Evolutionary conservation across 257 asterid genomes (phyloP).

Genomic region (Capsicum rhomboideum): DNA sequence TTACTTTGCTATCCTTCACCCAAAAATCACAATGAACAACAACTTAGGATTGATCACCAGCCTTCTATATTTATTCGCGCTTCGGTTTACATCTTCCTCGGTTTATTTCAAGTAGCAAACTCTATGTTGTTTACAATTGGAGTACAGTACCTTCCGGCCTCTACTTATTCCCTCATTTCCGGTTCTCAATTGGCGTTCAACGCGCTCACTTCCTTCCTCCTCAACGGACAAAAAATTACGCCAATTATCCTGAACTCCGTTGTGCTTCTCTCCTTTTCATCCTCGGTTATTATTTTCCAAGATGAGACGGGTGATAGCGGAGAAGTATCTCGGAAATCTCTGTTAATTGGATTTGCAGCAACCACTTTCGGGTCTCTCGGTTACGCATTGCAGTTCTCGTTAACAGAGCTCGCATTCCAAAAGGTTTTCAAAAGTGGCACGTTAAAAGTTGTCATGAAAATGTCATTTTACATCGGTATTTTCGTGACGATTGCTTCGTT

Average conservation of each 20-base stretch:
- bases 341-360: constrained; percentile 15
- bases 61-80: background rate
- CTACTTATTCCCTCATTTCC: constrained; percentile 29
- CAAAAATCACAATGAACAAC: background rate
- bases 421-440: constrained; percentile 20
- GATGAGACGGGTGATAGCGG: background rate
- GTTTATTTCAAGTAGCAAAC: constrained; percentile 1
- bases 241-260: constrained; percentile 20
- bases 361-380: background rate
- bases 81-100: background rate
- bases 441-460: constrained; percentile 11
- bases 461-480: constrained; percentile 20
- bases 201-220: constrained; percentile 31
- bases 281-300: constrained; percentile 22
- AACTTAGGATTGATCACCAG: background rate
- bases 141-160: constrained; percentile 25
- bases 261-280: constrained; percentile 31
- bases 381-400: constrained; percentile 20
- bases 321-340: background rate
- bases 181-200: constrained; percentile 35
- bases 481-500: constrained; percentile 12
- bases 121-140: constrained; percentile 25
- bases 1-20: background rate
- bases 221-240: constrained; percentile 30
- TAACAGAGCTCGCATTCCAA: constrained; percentile 17